Evolutionary conservation across 345 rosid genomes (phyloP), one percentile per base, ranked within the genome.

Genomic region (Acer yangbiense): DNA sequence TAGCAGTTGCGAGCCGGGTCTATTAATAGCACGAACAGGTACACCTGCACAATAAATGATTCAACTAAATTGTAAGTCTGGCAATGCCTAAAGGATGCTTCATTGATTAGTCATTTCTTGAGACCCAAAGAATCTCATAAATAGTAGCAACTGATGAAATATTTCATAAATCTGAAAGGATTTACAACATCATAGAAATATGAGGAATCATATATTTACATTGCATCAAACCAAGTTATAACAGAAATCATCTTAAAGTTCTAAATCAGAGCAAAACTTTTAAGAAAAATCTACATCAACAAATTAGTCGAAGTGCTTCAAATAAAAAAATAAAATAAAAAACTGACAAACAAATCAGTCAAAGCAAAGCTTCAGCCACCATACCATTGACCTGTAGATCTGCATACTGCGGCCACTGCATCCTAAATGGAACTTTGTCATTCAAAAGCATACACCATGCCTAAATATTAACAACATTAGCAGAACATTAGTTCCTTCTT

Each of bases 381-480:
- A 76, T 94, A 97, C 99, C 99, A 87, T 97, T 97, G 81, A 94
- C 84, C 82, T 93, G 99, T 75, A 97, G 87, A 78, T 97, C 98
- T 69, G 96, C 88, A 86, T 80, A 85, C 62, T 97, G 98, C 9
- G 99, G 99, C 99, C 99, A 97, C 71, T 94, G 99, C 96, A 97
- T 92, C 91, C 99, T 89, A 77, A 84, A 97, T 52, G 90, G 80
- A 76, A 97, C 99, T 85, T 93, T 94, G 85, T 97, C 98, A 82
- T 94, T 97, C 82, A 97, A 83, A 83, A 97, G 99, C 98, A 97
- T 93, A 82, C 99, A 97, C 99, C 99, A 97, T 20, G 94, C 97
- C 98, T 95, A 60, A 32, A 74, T 13, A 68, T 74, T 44, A 77
- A 16, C 67, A 79, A 54, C 27, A 66, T 10, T 35, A 82, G 57